A percentile compares a stretch with the other conserved stretches of the same genome.
Evolutionary conservation across 768 basidiomycete species (phyloP).

Genomic region (Daedaleopsis nitida): DNA sequence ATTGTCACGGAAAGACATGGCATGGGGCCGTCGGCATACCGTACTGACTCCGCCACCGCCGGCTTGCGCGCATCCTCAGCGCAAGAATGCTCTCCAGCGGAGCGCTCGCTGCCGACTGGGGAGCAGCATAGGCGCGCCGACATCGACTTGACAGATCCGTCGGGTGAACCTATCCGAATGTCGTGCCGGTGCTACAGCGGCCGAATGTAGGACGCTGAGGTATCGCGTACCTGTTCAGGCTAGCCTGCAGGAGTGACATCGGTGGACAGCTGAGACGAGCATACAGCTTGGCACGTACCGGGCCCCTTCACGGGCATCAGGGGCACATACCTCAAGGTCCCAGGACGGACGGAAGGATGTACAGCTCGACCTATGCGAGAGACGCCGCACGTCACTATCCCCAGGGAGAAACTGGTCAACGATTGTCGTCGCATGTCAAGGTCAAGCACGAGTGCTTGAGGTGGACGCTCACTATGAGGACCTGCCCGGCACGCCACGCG

Average conservation of each 20-base stretch:
- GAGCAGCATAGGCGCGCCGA: neutral
- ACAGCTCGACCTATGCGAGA: neutral
- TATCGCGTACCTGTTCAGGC: neutral
- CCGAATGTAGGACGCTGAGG: neutral
- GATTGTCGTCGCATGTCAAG: too few relatives aligned
- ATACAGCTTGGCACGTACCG: neutral
- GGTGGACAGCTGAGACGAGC: neutral
- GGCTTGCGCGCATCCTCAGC: neutral
- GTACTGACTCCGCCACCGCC: neutral
- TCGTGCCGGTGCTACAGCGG: neutral
- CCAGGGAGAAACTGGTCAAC: too few relatives aligned
- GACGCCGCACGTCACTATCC: too few relatives aligned
- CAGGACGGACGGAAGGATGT: neutral
- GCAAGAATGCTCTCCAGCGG: neutral
- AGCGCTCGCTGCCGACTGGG: neutral
- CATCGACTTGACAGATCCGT: neutral
- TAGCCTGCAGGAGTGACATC: neutral
- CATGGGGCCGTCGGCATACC: neutral
- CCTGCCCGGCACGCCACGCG: too few relatives aligned
- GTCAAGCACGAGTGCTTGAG: too few relatives aligned
- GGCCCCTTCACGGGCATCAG: too few relatives aligned
- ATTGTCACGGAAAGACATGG: neutral
- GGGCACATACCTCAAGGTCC: too few relatives aligned
- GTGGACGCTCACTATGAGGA: too few relatives aligned
- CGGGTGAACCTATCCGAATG: neutral